phyloP scores from a whole-genome alignment of 129 eudicot genomes.

The Kitagawia praeruptora region DNA sequence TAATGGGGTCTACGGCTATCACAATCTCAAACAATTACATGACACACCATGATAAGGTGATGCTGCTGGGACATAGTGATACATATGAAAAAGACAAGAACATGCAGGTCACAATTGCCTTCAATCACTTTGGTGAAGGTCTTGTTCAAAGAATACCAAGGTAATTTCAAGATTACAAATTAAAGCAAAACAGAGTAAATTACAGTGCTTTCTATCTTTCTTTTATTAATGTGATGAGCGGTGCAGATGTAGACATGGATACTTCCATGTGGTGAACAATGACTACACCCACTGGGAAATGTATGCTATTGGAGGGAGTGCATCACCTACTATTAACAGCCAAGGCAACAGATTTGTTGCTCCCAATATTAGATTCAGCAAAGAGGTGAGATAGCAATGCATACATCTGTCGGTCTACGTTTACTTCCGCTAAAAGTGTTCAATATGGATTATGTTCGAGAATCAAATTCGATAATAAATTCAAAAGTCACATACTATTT shows the following conservation, averaged over 20 bases:
- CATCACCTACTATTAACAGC: constrained; percentile 73
- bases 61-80: constrained; percentile 58
- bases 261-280: constrained; percentile 86
- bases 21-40: constrained; percentile 57
- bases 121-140: constrained; percentile 12
- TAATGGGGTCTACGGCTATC: constrained; percentile 51
- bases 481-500: background rate
- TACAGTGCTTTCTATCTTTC: background rate
- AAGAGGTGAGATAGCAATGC: constrained; percentile 42
- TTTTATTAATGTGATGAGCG: background rate
- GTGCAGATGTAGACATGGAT: constrained; percentile 73
- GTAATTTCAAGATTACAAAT: background rate
- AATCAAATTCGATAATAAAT: background rate
- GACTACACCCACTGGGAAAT: constrained; percentile 94
- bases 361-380: constrained; percentile 51
- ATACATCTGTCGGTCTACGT: background rate
- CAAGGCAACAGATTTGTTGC: constrained; percentile 90
- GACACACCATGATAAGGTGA: constrained; percentile 58
- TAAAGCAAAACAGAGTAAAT: background rate
- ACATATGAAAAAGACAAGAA: constrained; percentile 44
- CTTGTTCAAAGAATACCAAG: constrained; percentile 21
- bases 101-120: constrained; percentile 40
- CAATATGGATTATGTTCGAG: background rate
- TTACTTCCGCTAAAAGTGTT: background rate
- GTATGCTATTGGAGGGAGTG: constrained; percentile 95